Evolutionary conservation across 2,329 filamentous ascomycete species (phyloP), one percentile per base, ranked within the genome.

Genomic region (Penicillium expansum): DNA sequence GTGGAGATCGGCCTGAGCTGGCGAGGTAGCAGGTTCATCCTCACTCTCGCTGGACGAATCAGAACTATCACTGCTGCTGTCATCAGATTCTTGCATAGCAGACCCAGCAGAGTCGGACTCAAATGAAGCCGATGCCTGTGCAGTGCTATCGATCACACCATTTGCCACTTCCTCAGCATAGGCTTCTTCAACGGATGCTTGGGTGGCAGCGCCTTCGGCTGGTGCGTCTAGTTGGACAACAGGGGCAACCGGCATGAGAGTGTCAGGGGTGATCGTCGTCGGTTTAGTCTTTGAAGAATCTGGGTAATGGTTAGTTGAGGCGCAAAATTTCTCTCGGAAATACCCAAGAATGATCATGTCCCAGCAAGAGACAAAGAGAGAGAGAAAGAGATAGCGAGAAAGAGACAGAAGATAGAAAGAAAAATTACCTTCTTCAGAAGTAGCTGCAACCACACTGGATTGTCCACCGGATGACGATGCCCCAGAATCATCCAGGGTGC

Each of bases 81-180:
- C 71, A 43, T 62, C 67, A 45, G 74, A 76, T 57, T 75, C 73
- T 57, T 75, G 71, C 74, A 77, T 74, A 22, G 72, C 66, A 6
- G 74, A 75, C 13, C 70, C 69, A 20, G 55, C 55, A 39, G 69
- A 70, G n/a, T 68, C 66, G 29, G 68, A 68, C 29, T 45, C 37
- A 10, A 62, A 60, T n/a, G 69, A 69, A 50, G 58, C 56, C 14
- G 66, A 62, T 13, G 60, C 58, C 8, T 57, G 32, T 39, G 62
- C 64, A 18, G 58, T 53, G 33, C 48, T 58, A 18, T 56, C 43
- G 9, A 60, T 59, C 22, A 41, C 44, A 27, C 24, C 24, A 14
- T 54, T 42, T 42, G 68, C 44, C 35, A 49, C 58, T 29, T 56
- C 56, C 24, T 60, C 59, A n/a, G 38, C 51, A 24, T 54, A 24